These are phyloP conservation scores for Bryoglossum gracile DNA, from an alignment of 495 filamentous ascomycete genomes.

Conservation along the genomic window DNA sequence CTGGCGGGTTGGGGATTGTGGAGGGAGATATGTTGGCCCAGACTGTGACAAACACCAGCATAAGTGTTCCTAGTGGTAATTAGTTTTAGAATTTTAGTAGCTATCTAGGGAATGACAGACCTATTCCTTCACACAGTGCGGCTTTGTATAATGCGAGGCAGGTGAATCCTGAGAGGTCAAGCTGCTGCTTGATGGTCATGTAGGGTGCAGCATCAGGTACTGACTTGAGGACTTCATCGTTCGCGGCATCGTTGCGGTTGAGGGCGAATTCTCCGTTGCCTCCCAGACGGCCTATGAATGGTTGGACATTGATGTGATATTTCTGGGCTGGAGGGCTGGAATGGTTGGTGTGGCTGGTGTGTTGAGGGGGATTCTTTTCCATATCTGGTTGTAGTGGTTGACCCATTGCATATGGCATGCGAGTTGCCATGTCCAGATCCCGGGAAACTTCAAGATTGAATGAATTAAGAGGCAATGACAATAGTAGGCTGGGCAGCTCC, in stretches of 20 bases:
- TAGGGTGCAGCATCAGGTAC: conserved; percentile 40
- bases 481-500: too few species aligned
- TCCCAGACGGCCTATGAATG: conserved; percentile 44
- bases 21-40: conserved; percentile 6
- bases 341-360: background rate
- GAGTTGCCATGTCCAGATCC: too few species aligned
- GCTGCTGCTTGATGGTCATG: conserved; percentile 33
- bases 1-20: conserved; percentile 3
- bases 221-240: conserved; percentile 29
- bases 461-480: too few species aligned
- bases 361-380: background rate
- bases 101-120: too few species aligned
- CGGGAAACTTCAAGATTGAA: too few species aligned
- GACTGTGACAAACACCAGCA: conserved; percentile 9
- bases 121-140: conserved; percentile 30
- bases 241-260: conserved; percentile 32
- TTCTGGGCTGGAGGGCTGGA: background rate
- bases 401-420: too few species aligned
- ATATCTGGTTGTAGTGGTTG: too few species aligned
- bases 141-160: conserved; percentile 40
- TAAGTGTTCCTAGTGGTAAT: conserved; percentile 3
- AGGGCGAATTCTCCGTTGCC: conserved; percentile 41
- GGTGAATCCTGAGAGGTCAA: conserved; percentile 33
- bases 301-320: background rate
- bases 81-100: background rate